phyloP scores from a whole-genome alignment of 306 rosid species.

The Lathyrus aphaca region DNA sequence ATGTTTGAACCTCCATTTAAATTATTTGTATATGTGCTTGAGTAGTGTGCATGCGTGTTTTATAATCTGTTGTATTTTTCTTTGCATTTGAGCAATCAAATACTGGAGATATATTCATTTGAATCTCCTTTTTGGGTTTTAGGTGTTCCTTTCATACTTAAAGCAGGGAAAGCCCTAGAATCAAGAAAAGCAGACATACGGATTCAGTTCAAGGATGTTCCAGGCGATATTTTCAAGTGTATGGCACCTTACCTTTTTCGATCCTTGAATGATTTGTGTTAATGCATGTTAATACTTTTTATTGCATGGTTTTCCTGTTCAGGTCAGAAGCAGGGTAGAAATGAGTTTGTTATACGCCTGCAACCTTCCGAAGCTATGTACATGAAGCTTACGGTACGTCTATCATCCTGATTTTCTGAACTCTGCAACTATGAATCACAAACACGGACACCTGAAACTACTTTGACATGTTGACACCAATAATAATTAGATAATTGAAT shows the following conservation, averaged over 20 bases:
- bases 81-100: constrained; percentile 29
- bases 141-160: constrained; percentile 95
- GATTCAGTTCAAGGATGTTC: constrained; percentile 96
- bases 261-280: neutral
- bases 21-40: constrained; percentile 3
- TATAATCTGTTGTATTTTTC: neutral
- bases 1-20: constrained; percentile 14
- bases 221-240: constrained; percentile 98
- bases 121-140: constrained; percentile 18
- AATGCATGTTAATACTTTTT: constrained; percentile 20
- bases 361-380: constrained; percentile 89
- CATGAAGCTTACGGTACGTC: constrained; percentile 81
- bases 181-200: constrained; percentile 93
- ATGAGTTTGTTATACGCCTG: constrained; percentile 84
- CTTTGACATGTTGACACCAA: neutral
- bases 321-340: constrained; percentile 93
- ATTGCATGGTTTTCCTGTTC: constrained; percentile 36
- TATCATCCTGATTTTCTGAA: constrained; percentile 30
- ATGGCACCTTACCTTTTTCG: constrained; percentile 46
- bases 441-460: neutral
- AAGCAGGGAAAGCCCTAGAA: constrained; percentile 94
- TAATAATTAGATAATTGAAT: neutral
- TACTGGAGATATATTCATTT: constrained; percentile 20
- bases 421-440: neutral
- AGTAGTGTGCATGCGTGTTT: neutral